phyloP scores from a whole-genome alignment of 345 rosid species.

The Eucalyptus viminalis region DNA sequence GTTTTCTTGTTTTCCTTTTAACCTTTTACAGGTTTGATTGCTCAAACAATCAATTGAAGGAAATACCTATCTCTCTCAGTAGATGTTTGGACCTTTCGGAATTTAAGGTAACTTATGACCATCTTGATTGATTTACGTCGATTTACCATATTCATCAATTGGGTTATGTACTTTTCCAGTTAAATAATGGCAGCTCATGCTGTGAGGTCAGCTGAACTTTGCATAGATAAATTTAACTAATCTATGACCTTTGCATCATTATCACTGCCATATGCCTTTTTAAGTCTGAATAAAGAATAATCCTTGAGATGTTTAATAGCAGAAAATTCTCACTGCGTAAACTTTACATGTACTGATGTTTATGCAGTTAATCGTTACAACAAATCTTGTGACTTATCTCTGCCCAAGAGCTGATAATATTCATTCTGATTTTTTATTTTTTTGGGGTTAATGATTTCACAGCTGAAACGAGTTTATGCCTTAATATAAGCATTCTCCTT shows the following conservation, averaged over 20 bases:
- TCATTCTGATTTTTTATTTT: background rate
- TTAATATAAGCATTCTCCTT: background rate
- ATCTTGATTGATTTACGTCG: background rate
- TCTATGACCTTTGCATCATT: background rate
- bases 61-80: conserved; percentile 70
- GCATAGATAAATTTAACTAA: background rate
- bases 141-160: background rate
- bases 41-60: conserved; percentile 65
- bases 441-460: background rate
- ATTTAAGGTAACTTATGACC: conserved; percentile 45
- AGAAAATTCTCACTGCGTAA: background rate
- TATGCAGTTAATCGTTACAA: background rate
- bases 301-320: background rate
- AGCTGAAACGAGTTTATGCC: background rate
- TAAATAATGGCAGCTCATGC: background rate
- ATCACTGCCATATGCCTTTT: background rate
- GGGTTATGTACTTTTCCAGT: background rate
- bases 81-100: conserved; percentile 68
- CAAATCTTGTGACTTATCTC: background rate
- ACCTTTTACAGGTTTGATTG: conserved; percentile 62
- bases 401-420: background rate
- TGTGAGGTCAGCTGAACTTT: background rate
- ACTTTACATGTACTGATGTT: background rate
- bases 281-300: background rate
- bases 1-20: background rate